Base-by-base conservation (phyloP, 139 green algal genomes). In the Coelastrella sp. region DNA sequence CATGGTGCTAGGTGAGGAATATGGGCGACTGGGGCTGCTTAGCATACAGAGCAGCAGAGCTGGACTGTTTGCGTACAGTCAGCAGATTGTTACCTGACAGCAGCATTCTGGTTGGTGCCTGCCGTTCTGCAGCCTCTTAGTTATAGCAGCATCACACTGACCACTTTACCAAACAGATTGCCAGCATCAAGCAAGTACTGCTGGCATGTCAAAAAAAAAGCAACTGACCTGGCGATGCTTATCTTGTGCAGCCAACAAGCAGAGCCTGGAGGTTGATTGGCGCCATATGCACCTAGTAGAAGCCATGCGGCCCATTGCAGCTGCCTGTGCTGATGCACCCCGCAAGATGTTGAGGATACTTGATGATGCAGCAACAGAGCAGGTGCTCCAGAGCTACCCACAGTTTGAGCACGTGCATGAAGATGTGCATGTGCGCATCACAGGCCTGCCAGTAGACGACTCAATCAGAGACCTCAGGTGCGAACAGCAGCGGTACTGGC, bases 381-480 rank as follows among this genome's bases (percentile, higher is more conserved):
- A 80, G 84, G 57, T 81, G 54, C 13, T 78, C 68, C 83, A 17
- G 85, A 92, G 22, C 92, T 92, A 83, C 74, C 73, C 23, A 19
- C 22, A 85, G 54, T 93, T 90, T 47, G 89, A 57, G 61, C 75
- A 79, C 75, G 87, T 88, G 7, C 91, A 94, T 71, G 79, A 83
- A 54, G 89, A 94, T 4, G 91, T 99, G 7, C 96, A 97, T 87
- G 98, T 99, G 89, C 97, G 98, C 66, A 93, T 99, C 75, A 92
- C 92, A 11, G 94, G 96, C 32, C 95, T 99, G 84, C 97, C 97
- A 20, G 89, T 99, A 79, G 85, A 94, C 22, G 98, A 99, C 90
- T 94, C 93, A n/a, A 96, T 99, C 83, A 94, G 98, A 19, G 97
- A 99, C 91, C 96, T 99, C 71, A 94, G 97, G 96, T 96, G 90